Percentiles rank a stretch among this genome's conserved stretches.
These are phyloP conservation scores for Penicillium psychrosexuale DNA, from an alignment of 2,329 filamentous ascomycete species.

Conservation along the genomic window DNA sequence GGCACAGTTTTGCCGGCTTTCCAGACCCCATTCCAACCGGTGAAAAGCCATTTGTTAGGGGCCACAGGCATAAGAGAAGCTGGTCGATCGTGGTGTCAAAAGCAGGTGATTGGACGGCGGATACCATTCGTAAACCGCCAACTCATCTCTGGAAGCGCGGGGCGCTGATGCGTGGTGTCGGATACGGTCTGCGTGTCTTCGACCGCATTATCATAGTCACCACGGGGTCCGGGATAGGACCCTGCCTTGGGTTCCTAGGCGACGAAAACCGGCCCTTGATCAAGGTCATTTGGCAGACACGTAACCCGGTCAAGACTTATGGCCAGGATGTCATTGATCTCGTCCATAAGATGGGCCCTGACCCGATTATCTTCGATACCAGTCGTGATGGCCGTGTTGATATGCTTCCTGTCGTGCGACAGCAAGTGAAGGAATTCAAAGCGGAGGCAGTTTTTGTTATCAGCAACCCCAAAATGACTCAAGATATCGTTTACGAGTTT, in stretches of 20 bases:
- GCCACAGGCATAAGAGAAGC: conserved; percentile 7
- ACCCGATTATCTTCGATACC: conserved; percentile 67
- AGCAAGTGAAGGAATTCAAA: conserved; percentile 45
- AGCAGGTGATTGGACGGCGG: conserved; percentile 70
- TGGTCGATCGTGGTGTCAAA: conserved; percentile 57
- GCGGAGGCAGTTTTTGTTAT: conserved; percentile 71
- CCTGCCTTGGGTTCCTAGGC: conserved; percentile 60
- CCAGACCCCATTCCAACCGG: conserved; percentile 47
- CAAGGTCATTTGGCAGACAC: conserved; percentile 69
- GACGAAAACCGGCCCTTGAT: conserved; percentile 39
- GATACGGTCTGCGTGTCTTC: conserved; percentile 65
- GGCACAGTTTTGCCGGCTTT: conserved; percentile 73
- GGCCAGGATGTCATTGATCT: conserved; percentile 57
- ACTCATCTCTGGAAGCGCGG: conserved; percentile 65
- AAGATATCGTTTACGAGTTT: conserved; percentile 65
- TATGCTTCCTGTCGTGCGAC: conserved; percentile 56
- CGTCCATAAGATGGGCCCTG: conserved; percentile 56
- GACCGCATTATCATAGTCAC: conserved; percentile 63
- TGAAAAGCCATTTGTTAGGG: conserved; percentile 1
- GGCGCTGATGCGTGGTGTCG: conserved; percentile 64
- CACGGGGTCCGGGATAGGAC: conserved; percentile 71
- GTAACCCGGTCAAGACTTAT: conserved; percentile 60
- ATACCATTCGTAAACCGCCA: conserved; percentile 61
- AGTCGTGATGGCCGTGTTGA: conserved; percentile 58
- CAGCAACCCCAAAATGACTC: conserved; percentile 65